These are phyloP conservation scores for Penicillium sp. DNA, from an alignment of 2,329 filamentous ascomycete genomes.

Conservation along the genomic window DNA sequence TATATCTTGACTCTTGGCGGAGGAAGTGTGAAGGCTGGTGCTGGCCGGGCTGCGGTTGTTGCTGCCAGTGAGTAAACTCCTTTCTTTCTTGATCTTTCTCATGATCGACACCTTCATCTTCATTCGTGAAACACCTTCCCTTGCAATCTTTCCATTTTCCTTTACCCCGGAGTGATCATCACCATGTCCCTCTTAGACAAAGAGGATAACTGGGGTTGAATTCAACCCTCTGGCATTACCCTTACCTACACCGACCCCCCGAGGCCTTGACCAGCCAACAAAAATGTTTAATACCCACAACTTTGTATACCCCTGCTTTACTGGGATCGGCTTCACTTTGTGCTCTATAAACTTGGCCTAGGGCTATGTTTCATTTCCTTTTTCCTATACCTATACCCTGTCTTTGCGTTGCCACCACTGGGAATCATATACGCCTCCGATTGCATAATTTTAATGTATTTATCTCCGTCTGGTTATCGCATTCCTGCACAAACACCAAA, in stretches of 20 bases:
- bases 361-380: not conserved
- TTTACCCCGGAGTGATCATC: constrained; percentile 2
- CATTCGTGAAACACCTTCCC: not conserved
- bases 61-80: constrained; percentile 45
- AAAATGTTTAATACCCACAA: constrained; percentile 8
- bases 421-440: constrained; percentile 12
- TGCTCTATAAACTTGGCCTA: not conserved
- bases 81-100: constrained; percentile 8
- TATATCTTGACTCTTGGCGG: constrained; percentile 47
- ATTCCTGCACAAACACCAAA: not conserved
- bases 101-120: constrained; percentile 10
- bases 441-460: constrained; percentile 22
- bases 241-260: not conserved
- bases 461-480: constrained; percentile 1
- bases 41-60: constrained; percentile 39
- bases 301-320: constrained; percentile 19
- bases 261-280: constrained; percentile 1
- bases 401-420: not conserved
- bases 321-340: not conserved
- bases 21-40: constrained; percentile 42
- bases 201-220: not conserved
- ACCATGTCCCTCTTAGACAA: not conserved
- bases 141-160: constrained; percentile 6
- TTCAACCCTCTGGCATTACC: not conserved
- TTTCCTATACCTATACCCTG: not conserved